phyloP scores from a whole-genome alignment of 2,329 filamentous ascomycete genomes.

The Eutypella sp. region DNA sequence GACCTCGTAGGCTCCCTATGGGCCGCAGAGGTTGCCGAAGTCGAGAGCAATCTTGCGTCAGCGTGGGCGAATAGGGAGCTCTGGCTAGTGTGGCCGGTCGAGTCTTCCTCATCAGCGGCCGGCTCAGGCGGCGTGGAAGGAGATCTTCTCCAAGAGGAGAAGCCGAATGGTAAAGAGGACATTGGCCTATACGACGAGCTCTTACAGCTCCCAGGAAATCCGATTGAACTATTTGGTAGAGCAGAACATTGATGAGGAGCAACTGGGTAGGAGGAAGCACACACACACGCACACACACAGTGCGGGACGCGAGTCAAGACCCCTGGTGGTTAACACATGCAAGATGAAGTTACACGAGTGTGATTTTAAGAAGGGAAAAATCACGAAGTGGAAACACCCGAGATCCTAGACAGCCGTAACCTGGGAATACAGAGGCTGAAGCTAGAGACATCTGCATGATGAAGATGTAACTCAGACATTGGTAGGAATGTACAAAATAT shows the following conservation, averaged over 20 bases:
- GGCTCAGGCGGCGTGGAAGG: slow-evolving; percentile 26
- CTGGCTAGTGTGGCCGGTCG: slow-evolving; percentile 18
- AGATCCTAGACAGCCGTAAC: neutral
- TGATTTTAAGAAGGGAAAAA: too few relatives aligned
- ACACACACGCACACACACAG: too few relatives aligned
- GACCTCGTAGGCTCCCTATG: slow-evolving; percentile 66
- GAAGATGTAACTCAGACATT: neutral
- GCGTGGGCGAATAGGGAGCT: slow-evolving; percentile 8
- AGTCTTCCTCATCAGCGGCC: slow-evolving; percentile 26
- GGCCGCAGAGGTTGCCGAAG: slow-evolving; percentile 32
- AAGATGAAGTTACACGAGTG: too few relatives aligned
- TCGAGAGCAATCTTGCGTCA: slow-evolving; percentile 23
- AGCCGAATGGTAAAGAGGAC: slow-evolving; percentile 42
- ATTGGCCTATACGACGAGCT: slow-evolving; percentile 28
- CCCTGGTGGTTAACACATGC: too few relatives aligned
- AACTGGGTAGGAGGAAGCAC: too few relatives aligned
- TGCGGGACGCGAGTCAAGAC: too few relatives aligned
- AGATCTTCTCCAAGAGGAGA: slow-evolving; percentile 44
- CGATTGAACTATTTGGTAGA: too few relatives aligned
- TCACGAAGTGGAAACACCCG: too few relatives aligned
- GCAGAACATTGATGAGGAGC: too few relatives aligned
- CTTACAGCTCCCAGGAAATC: slow-evolving; percentile 6
- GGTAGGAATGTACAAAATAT: too few relatives aligned
- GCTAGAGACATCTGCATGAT: neutral
- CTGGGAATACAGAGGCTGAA: neutral